Conservation (phyloP, 257 asterid species). For the Solanum megistacrolobum region DNA sequence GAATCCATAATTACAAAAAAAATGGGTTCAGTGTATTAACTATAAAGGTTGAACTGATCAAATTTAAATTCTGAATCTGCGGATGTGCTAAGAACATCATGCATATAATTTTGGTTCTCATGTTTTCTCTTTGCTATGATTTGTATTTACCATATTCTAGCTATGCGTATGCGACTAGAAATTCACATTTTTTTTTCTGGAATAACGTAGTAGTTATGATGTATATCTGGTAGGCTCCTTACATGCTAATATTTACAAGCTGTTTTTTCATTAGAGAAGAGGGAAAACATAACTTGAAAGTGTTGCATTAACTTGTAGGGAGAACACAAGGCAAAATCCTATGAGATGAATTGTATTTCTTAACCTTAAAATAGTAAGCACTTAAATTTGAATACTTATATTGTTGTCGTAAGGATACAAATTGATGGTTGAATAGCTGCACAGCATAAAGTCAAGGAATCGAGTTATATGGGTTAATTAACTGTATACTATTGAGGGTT, state of each 20-base stretch:
- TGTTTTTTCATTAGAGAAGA: neutral
- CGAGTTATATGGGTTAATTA: neutral
- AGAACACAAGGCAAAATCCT: neutral
- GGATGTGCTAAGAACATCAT: neutral
- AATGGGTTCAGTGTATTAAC: neutral
- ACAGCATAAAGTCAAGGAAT: neutral
- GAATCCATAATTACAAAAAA: neutral
- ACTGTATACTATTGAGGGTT: neutral
- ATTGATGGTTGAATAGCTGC: neutral
- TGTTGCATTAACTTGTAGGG: neutral
- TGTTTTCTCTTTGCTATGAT: neutral
- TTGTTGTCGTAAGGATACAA: neutral
- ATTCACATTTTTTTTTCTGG: neutral
- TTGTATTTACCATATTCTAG: conserved; percentile 7
- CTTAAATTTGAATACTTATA: neutral
- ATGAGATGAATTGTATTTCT: neutral
- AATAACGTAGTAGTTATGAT: neutral
- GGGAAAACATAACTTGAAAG: neutral
- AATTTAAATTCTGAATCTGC: neutral
- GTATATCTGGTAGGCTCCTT: neutral
- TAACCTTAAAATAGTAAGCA: neutral
- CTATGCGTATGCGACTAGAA: conserved; percentile 50
- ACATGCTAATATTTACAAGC: neutral
- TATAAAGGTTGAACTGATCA: neutral
- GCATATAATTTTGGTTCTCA: neutral